Percentiles rank a stretch among this genome's conserved stretches.
Evolutionary conservation across 257 asterid species (phyloP).

Genomic region (Nyctanthes arbortristis): DNA sequence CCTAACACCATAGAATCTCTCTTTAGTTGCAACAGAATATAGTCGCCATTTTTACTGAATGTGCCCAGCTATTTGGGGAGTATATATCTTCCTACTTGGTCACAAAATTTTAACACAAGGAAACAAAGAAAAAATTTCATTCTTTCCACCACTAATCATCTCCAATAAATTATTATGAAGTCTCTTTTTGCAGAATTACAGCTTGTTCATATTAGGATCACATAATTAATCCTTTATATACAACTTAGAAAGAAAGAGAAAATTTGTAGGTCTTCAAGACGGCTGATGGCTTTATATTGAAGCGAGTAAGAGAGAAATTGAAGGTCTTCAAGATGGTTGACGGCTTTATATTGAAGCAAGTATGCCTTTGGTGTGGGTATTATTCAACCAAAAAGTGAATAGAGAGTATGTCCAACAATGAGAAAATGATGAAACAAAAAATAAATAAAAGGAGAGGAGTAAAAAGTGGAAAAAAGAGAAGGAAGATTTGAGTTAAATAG

Average conservation of each 20-base stretch:
- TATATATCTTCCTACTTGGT: neutral
- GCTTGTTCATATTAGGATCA: neutral
- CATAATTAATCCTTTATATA: neutral
- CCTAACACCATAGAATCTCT: neutral
- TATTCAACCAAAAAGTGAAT: neutral
- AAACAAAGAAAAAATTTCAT: neutral
- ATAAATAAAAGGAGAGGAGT: too few relatives aligned
- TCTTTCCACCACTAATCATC: neutral
- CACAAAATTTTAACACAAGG: neutral
- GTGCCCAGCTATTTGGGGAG: neutral
- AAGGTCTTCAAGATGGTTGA: too few relatives aligned
- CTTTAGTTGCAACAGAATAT: neutral
- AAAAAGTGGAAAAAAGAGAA: too few relatives aligned
- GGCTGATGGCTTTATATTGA: neutral
- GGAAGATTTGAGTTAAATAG: too few relatives aligned
- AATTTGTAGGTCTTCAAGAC: neutral
- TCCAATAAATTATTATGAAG: neutral
- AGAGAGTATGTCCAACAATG: neutral
- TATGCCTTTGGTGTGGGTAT: neutral
- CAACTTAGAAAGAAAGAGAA: neutral
- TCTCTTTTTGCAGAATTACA: neutral
- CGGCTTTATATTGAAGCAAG: too few relatives aligned
- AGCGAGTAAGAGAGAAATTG: too few relatives aligned
- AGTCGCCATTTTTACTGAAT: neutral
- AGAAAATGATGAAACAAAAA: too few relatives aligned